A percentile compares a stretch with the other conserved stretches of the same genome.
Evolutionary conservation across 768 basidiomycete genomes (phyloP).

Genomic region (Crucibulum laeve): DNA sequence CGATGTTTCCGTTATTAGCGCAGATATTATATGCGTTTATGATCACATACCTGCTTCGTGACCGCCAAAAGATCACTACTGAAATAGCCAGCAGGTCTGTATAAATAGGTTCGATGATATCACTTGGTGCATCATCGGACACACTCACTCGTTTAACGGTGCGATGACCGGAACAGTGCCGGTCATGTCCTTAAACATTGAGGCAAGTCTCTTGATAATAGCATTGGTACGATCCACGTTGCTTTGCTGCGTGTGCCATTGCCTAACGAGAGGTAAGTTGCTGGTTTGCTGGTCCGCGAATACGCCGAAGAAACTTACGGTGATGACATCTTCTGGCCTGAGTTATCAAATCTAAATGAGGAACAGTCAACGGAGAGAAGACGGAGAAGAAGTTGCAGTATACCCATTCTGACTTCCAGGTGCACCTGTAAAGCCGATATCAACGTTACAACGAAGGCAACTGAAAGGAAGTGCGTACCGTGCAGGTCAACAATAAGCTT

Average conservation of each 20-base stretch:
- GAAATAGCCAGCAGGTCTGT: conserved; percentile 70
- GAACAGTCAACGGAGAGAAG: background rate
- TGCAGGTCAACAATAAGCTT: conserved; percentile 83
- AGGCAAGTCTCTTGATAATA: conserved; percentile 59
- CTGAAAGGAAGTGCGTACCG: conserved; percentile 23
- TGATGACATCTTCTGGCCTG: conserved; percentile 56
- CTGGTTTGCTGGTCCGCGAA: background rate
- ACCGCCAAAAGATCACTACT: conserved; percentile 46
- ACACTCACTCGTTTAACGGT: conserved; percentile 70
- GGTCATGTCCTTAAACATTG: conserved; percentile 49
- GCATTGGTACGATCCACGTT: conserved; percentile 66
- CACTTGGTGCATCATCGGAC: background rate
- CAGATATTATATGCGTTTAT: background rate
- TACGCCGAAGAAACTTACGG: conserved; percentile 35
- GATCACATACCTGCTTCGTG: conserved; percentile 32
- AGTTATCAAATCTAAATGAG: conserved; percentile 68
- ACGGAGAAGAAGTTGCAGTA: conserved; percentile 10
- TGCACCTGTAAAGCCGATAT: conserved; percentile 34
- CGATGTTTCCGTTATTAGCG: background rate
- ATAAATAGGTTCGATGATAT: conserved; percentile 1
- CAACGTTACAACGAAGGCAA: conserved; percentile 5
- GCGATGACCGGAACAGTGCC: conserved; percentile 64
- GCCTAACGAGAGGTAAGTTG: conserved; percentile 17
- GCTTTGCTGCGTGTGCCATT: conserved; percentile 63
- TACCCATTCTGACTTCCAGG: conserved; percentile 86